Evolutionary conservation across 768 basidiomycete genomes (phyloP), one percentile per base, ranked within the genome.

Genomic region (Rubroboletus satanas): DNA sequence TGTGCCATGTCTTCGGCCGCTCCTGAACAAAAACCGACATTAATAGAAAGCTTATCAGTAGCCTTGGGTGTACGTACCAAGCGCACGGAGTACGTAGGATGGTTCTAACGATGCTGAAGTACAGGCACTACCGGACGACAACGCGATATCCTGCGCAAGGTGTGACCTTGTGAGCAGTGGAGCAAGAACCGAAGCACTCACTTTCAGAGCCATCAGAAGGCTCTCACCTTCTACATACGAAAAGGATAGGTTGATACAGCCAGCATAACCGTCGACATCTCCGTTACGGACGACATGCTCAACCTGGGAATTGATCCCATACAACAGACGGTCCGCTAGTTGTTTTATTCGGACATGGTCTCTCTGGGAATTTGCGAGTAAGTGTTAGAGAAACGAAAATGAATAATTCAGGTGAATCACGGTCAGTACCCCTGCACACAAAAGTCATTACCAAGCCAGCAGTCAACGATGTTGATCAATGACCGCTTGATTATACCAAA

Each of bases 1-100:
- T 99, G 97, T 0, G 97, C 97, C 94, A 98, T 97, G 66, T 98
- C 97, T 69, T 99, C 97, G 28, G 94, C 93, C 35, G 96, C 93
- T 62, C 92, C 90, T 87, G 38, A 55, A 49, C 23, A 57, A 42
- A 21, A 21, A 48, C 17, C 38, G 37, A 29, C 9, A 45, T 50
- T 14, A 28, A 17, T 12, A 35, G 14, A 50, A 26, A 45, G 37
- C 5, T 59, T 29, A 32, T 38, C 31, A 6, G 23, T 28, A 15
- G 26, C 15, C 3, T 29, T 5, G n/a, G 38, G 56, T 77, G 51
- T 43, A 45, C 66, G 26, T 66, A 85, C 93, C 94, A 43, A 99
- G 82, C 4, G 97, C 97, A 49, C 97, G 87, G 33, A 99, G 83
- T 5, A 99, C 97, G 69, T 99, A 99, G 23, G 95, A 98, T 8